Evolutionary conservation across 768 basidiomycete species (phyloP).

Genomic region (Porphyrellus cyaneotinctus): DNA sequence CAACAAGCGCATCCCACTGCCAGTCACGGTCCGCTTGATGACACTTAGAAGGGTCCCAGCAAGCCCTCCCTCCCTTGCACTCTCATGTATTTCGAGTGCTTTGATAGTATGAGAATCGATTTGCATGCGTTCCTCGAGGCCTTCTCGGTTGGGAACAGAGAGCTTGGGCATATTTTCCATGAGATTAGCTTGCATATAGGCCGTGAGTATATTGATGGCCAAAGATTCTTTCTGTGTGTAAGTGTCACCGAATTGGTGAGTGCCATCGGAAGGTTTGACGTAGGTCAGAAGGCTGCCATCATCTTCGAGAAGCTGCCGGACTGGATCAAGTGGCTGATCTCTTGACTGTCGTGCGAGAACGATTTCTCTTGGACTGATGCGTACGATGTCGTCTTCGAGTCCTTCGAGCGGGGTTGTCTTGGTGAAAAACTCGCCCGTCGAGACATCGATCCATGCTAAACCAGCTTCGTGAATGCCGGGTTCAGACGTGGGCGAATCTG

Average conservation of each 20-base stretch:
- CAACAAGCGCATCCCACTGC: slow-evolving; percentile 71
- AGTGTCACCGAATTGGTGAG: slow-evolving; percentile 1
- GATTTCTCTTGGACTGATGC: slow-evolving; percentile 79
- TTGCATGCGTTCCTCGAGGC: slow-evolving; percentile 62
- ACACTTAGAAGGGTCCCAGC: slow-evolving; percentile 72
- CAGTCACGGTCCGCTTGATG: slow-evolving; percentile 74
- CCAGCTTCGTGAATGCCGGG: slow-evolving; percentile 39
- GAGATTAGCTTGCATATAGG: slow-evolving; percentile 62
- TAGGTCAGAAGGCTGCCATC: slow-evolving; percentile 56
- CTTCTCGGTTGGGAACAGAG: slow-evolving; percentile 55
- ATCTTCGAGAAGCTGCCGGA: slow-evolving; percentile 48
- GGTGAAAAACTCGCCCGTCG: slow-evolving; percentile 90
- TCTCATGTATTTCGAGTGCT: slow-evolving; percentile 81
- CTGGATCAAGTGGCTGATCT: slow-evolving; percentile 37
- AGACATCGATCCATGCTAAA: slow-evolving; percentile 92
- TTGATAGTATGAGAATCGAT: slow-evolving; percentile 87
- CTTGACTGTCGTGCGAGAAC: slow-evolving; percentile 53
- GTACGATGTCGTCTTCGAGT: slow-evolving; percentile 76
- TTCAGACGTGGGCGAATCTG: slow-evolving; percentile 10
- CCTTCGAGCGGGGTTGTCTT: slow-evolving; percentile 50
- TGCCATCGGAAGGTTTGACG: slow-evolving; percentile 14
- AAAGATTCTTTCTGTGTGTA: slow-evolving; percentile 41
- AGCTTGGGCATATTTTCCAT: slow-evolving; percentile 76
- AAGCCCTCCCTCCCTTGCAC: slow-evolving; percentile 63
- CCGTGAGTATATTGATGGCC: slow-evolving; percentile 60